phyloP scores from a whole-genome alignment of 2,329 filamentous ascomycete species.

The Thelonectria blattea region DNA sequence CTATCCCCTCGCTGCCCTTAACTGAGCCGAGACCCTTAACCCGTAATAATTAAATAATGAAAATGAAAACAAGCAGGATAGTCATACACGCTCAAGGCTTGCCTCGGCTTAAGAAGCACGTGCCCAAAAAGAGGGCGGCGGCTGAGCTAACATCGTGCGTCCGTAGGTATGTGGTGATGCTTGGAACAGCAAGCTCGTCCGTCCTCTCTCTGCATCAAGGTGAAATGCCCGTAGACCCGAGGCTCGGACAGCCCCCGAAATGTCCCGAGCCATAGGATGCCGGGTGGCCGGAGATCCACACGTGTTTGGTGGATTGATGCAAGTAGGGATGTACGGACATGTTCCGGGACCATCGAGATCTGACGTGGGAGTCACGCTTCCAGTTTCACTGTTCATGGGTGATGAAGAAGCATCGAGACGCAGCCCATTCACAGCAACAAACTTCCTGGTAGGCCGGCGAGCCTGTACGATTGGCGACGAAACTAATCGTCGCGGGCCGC shows the following conservation, averaged over 20 bases:
- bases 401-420: slow-evolving; percentile 8
- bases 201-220: neutral
- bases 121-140: slow-evolving; percentile 9
- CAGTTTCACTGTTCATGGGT: neutral
- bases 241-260: slow-evolving; percentile 24
- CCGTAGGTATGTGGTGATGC: neutral
- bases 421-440: neutral
- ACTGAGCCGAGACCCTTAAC: slow-evolving; percentile 1
- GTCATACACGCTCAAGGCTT: slow-evolving; percentile 11
- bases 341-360: slow-evolving; percentile 22
- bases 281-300: slow-evolving; percentile 35
- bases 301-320: slow-evolving; percentile 27
- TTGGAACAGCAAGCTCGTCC: neutral
- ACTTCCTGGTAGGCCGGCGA: no score
- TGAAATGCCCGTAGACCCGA: slow-evolving; percentile 26
- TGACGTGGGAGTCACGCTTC: slow-evolving; percentile 5
- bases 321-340: slow-evolving; percentile 25
- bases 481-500: slow-evolving; percentile 42
- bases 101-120: slow-evolving; percentile 34
- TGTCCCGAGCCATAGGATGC: slow-evolving; percentile 31
- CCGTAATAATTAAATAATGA: neutral
- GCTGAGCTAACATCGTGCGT: neutral
- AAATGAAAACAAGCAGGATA: slow-evolving; percentile 8
- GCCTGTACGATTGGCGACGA: neutral
- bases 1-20: neutral